Conservation (phyloP, 2,329 filamentous ascomycete genomes). For the Aspergillus udagawae region DNA sequence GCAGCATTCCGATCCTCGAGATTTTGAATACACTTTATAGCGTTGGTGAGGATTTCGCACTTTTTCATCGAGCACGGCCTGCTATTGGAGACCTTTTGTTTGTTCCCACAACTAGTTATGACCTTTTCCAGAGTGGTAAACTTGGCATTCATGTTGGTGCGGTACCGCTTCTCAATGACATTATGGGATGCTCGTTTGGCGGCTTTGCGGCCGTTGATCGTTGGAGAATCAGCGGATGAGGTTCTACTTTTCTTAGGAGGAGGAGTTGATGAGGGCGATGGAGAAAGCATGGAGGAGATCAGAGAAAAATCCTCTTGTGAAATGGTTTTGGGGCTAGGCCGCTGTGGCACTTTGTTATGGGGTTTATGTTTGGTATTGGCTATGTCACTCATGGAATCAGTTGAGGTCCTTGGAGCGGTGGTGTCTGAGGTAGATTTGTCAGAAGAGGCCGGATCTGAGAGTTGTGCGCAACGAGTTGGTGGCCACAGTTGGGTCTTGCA, state of each 20-base stretch:
- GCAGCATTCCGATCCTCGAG: neutral
- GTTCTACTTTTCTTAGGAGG: neutral
- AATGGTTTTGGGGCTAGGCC: too few species aligned
- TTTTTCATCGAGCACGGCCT: neutral
- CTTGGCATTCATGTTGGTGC: neutral
- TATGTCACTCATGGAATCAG: too few species aligned
- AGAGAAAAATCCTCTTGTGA: too few species aligned
- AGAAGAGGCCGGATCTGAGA: too few species aligned
- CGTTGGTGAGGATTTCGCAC: neutral
- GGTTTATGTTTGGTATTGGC: too few species aligned
- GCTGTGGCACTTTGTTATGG: too few species aligned
- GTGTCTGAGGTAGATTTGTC: too few species aligned
- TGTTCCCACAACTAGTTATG: neutral
- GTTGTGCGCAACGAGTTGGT: too few species aligned
- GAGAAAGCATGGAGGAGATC: neutral
- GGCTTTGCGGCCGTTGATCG: neutral
- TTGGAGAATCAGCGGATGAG: neutral
- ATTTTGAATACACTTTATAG: neutral
- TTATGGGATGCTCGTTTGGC: neutral
- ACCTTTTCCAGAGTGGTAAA: neutral
- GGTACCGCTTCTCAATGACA: neutral
- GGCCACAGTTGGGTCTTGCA: too few species aligned
- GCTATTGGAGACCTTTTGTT: neutral
- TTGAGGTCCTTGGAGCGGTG: neutral
- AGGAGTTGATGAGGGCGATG: neutral